Base-by-base conservation (phyloP, 2,329 filamentous ascomycete species). In the Lasiodiplodia sp. region DNA sequence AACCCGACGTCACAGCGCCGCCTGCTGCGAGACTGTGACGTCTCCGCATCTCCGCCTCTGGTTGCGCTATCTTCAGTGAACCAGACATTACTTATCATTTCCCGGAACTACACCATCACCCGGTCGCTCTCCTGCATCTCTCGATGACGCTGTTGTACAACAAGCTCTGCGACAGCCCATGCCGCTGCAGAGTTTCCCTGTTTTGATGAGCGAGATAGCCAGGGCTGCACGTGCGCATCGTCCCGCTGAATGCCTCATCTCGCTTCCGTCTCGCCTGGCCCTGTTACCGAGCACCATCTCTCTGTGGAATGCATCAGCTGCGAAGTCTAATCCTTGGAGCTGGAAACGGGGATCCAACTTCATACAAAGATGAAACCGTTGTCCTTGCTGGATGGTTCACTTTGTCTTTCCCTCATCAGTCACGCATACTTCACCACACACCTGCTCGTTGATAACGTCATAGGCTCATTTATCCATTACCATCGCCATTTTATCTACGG, bases 121-220 rank as follows among this genome's bases (percentile, higher is more conserved):
- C 60, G 37, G 47, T n/a, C 25, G n/a, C 31, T 12, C n/a, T 51
- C 28, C 51, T 52, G 60, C 44, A 16, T 38, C 25, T 37, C 21
- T 23, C 44, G 10, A 52, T 64, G 60, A 64, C 47, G 60, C 47
- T 51, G 16, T 47, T n/a, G 28, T 64, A n/a, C 60, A 28, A 64
- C 44, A 16, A 38, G 60, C 44, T 8, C 60, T 37, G 60, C 47
- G 14, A 23, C 60, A 16, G n/a, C 31, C 47, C 60, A 37, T 64
- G 60, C 12, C 60, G 44, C 23, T 25, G 28, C 28, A 62, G 37
- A 23, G 44, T 18, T 64, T 53, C 60, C 47, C 21, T 64, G 60
- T 52, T 64, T 64, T 64, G 60, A 52, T 49, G 60, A 44, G 31
- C 12, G 28, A 49, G 44, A n/a, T 64, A n/a, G 47, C 60, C 38